Percentiles rank a stretch among this genome's conserved stretches.
phyloP scores from a whole-genome alignment of 148 eudicot species.

The Persicaria tinctoria region DNA sequence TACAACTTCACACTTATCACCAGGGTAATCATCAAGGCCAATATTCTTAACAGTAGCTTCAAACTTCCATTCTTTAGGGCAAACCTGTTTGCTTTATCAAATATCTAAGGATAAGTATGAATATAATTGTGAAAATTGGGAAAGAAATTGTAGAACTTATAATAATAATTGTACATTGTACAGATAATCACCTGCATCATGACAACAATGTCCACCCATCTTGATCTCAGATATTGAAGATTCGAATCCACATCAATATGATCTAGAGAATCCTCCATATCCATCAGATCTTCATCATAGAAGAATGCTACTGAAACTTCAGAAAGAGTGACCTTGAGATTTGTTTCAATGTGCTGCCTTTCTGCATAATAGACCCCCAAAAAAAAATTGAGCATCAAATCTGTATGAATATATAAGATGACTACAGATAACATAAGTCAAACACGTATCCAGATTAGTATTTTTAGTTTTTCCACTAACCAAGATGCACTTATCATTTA shows the following conservation, averaged over 20 bases:
- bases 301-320: conserved; percentile 53
- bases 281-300: conserved; percentile 47
- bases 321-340: conserved; percentile 53
- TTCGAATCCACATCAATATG: conserved; percentile 25
- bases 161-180: neutral
- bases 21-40: conserved; percentile 56
- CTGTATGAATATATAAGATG: neutral
- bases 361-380: conserved; percentile 34
- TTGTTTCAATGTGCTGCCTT: conserved; percentile 84
- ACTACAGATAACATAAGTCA: neutral
- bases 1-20: conserved; percentile 17
- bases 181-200: conserved; percentile 55
- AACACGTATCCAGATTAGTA: neutral
- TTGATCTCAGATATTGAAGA: conserved; percentile 48
- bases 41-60: conserved; percentile 53
- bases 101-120: conserved; percentile 29
- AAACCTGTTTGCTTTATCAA: conserved; percentile 63
- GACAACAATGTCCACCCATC: conserved; percentile 35
- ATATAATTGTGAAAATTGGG: neutral
- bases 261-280: conserved; percentile 17
- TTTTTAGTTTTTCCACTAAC: neutral
- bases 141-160: neutral
- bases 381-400: neutral
- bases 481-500: conserved; percentile 3
- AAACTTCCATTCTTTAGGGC: conserved; percentile 52